Conservation (phyloP, 345 rosid genomes). For the Eucalyptus curtisii region DNA sequence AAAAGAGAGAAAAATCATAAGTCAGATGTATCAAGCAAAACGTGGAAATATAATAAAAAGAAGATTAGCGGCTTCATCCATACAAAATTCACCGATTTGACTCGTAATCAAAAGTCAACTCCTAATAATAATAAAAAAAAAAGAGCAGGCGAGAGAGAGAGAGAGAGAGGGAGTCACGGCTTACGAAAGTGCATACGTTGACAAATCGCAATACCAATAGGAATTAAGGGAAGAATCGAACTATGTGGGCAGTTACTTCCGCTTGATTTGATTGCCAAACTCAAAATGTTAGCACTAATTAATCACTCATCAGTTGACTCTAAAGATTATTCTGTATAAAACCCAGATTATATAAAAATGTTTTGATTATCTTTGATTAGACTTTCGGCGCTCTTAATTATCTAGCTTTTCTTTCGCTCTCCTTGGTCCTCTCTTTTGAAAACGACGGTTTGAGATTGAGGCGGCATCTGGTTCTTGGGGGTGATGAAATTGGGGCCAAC, state of each 20-base stretch:
- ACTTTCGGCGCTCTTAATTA: not conserved
- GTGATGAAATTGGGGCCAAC: conserved; percentile 10
- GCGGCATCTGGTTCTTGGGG: not conserved
- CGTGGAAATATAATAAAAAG: not conserved
- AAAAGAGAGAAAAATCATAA: not conserved
- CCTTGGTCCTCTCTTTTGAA: not conserved
- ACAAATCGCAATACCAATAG: not conserved
- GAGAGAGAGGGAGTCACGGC: not conserved
- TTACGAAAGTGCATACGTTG: not conserved
- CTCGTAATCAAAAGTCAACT: not conserved
- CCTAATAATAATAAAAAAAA: not conserved
- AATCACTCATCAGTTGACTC: not conserved
- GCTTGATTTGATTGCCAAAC: not conserved
- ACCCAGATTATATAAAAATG: not conserved
- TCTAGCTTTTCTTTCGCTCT: not conserved
- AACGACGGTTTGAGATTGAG: not conserved
- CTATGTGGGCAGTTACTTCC: not conserved
- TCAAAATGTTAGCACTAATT: not conserved
- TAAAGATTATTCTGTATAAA: not conserved
- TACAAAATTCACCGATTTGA: not conserved
- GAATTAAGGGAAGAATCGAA: not conserved
- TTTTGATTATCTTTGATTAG: not conserved
- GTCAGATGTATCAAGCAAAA: not conserved
- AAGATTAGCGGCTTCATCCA: not conserved
- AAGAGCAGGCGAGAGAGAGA: not conserved